Evolutionary conservation across 306 rosid species (phyloP).

Genomic region (Rosa rugosa): DNA sequence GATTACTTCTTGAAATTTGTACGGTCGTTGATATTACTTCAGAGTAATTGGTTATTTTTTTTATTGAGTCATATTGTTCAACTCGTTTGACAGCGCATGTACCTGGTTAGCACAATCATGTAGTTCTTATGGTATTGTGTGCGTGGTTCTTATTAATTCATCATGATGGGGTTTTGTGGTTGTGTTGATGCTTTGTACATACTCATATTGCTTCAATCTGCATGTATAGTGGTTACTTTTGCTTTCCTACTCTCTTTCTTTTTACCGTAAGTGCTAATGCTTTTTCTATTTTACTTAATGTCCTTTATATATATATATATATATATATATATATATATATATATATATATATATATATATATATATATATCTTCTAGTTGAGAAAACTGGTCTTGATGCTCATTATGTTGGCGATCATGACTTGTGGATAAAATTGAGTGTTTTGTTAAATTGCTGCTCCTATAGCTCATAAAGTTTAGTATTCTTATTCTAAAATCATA

Average conservation of each 20-base stretch:
- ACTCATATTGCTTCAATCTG: background rate
- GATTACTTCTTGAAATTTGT: background rate
- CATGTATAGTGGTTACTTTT: background rate
- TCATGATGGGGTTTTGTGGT: background rate
- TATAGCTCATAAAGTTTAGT: no score
- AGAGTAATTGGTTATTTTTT: background rate
- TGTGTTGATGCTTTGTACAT: background rate
- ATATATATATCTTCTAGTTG: no score
- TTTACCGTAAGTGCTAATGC: no score
- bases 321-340: no score
- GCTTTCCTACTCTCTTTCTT: background rate
- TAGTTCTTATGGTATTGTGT: background rate
- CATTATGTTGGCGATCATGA: no score
- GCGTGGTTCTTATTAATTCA: background rate
- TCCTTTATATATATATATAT: no score
- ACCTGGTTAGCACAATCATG: background rate
- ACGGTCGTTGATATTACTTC: background rate
- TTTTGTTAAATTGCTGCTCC: no score
- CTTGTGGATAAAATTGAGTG: no score
- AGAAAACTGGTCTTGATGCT: no score
- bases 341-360: no score
- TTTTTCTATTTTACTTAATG: background rate
- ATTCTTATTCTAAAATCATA: no score
- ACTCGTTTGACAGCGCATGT: background rate
- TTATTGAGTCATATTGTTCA: background rate